phyloP scores from a whole-genome alignment of 805 yeast species.

The Starmerella powellii region DNA sequence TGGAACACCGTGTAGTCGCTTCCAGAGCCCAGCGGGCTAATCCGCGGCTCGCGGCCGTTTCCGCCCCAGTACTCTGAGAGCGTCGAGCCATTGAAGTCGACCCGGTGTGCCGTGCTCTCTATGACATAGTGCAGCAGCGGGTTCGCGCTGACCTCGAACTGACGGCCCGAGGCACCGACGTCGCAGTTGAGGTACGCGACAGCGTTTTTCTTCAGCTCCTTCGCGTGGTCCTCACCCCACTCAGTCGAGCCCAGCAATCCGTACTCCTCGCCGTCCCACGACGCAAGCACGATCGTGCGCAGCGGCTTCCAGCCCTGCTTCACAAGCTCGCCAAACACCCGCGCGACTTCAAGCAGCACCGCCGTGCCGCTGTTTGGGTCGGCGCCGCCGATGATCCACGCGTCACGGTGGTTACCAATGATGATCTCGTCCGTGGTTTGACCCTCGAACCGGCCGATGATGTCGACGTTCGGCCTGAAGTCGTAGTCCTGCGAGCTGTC shows the following conservation, averaged over 20 bases:
- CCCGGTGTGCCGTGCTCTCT: constrained; percentile 34
- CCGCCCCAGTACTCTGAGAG: constrained; percentile 30
- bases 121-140: constrained; percentile 46
- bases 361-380: constrained; percentile 73
- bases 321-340: constrained; percentile 42
- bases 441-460: constrained; percentile 51
- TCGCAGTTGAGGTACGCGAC: constrained; percentile 63
- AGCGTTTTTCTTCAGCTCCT: constrained; percentile 37
- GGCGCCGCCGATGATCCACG: constrained; percentile 72
- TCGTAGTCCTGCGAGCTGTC: constrained; percentile 51
- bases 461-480: constrained; percentile 50
- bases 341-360: constrained; percentile 48
- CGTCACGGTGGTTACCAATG: constrained; percentile 68
- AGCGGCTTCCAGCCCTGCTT: constrained; percentile 59
- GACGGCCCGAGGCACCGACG: constrained; percentile 47
- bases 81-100: constrained; percentile 33
- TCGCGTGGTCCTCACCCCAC: constrained; percentile 51
- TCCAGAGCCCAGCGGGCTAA: constrained; percentile 52
- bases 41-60: constrained; percentile 24
- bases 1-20: constrained; percentile 46
- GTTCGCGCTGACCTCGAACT: constrained; percentile 42
- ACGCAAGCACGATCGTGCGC: constrained; percentile 54
- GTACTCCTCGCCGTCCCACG: constrained; percentile 75
- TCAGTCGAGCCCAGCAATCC: constrained; percentile 70
- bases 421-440: constrained; percentile 43